Evolutionary conservation across 768 basidiomycete species (phyloP).

Genomic region (Mycena sanguinolenta): DNA sequence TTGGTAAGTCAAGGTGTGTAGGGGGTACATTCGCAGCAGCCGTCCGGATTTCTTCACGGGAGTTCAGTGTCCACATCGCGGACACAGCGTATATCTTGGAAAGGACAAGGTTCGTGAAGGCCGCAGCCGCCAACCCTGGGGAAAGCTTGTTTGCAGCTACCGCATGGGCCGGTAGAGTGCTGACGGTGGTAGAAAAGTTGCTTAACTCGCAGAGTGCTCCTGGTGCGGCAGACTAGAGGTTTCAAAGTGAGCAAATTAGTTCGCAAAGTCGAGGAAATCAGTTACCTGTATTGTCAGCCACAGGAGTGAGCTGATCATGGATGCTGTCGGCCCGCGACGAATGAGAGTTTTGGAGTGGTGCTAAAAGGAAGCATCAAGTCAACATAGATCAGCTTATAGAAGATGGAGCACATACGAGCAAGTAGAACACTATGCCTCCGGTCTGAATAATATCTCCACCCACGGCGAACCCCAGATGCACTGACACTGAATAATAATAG

Average conservation of each 20-base stretch:
- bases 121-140: not conserved
- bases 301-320: not conserved
- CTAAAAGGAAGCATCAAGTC: not conserved
- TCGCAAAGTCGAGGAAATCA: not conserved
- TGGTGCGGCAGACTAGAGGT: not conserved
- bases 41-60: not conserved
- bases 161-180: no score
- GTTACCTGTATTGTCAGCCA: constrained; percentile 7
- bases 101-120: not conserved
- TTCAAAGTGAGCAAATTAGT: no score
- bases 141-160: no score
- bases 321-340: not conserved
- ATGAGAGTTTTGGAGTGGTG: not conserved
- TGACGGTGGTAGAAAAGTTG: not conserved
- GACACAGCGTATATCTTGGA: not conserved
- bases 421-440: constrained; percentile 3
- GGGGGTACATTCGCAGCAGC: no score
- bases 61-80: not conserved
- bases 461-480: constrained; percentile 1
- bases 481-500: not conserved
- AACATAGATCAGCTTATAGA: not conserved
- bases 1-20: no score
- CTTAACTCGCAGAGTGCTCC: not conserved
- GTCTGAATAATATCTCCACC: constrained; percentile 10
- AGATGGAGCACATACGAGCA: not conserved